phyloP scores from a whole-genome alignment of 2,329 filamentous ascomycete genomes.

The Exophiala bonariae region DNA sequence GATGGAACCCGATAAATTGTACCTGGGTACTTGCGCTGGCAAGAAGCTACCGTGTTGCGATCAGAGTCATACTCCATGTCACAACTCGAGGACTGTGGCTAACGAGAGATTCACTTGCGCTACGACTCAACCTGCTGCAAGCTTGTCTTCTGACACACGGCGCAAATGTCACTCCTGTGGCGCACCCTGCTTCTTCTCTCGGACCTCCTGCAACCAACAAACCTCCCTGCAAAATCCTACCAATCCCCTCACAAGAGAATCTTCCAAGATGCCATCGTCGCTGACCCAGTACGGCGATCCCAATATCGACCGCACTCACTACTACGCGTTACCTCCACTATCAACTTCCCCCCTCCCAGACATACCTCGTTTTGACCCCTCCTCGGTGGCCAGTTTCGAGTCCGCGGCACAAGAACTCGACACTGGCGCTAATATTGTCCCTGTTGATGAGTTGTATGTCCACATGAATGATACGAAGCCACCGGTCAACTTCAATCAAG shows the following conservation, averaged over 20 bases:
- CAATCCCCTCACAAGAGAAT: background rate
- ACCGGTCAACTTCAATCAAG: too few species aligned
- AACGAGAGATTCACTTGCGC: conserved; percentile 13
- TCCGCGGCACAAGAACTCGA: too few species aligned
- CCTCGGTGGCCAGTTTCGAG: too few species aligned
- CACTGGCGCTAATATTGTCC: too few species aligned
- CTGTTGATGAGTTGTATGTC: too few species aligned
- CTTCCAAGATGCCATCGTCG: too few species aligned
- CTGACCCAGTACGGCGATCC: too few species aligned
- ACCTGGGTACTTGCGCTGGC: conserved; percentile 4
- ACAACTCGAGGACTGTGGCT: conserved; percentile 1
- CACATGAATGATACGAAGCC: too few species aligned
- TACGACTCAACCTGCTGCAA: conserved; percentile 8
- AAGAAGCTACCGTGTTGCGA: background rate
- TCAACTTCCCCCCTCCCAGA: too few species aligned
- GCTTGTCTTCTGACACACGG: conserved; percentile 16
- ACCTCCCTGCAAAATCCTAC: conserved; percentile 3
- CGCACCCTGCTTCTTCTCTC: background rate
- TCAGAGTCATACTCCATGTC: conserved; percentile 13
- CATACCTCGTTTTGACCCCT: too few species aligned
- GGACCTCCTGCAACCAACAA: background rate
- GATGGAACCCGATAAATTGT: conserved; percentile 5
- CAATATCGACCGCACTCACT: too few species aligned
- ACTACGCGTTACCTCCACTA: too few species aligned
- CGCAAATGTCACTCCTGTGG: conserved; percentile 12